Base-by-base conservation (phyloP, 345 rosid species). In the Chamaenerion angustifolium region DNA sequence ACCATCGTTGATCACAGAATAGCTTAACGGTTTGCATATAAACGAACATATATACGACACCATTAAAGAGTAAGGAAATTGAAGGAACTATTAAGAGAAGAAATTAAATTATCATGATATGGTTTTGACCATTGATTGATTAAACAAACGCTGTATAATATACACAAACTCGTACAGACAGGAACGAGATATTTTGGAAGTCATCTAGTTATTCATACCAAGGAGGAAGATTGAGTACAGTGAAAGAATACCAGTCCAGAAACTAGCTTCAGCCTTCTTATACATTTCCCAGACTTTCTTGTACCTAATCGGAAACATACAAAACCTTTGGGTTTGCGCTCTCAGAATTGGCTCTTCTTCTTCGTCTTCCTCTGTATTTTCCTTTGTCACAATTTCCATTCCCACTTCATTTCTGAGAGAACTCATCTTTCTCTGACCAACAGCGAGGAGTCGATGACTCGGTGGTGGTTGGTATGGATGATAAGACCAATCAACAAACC, bases 251-350 rank as follows among this genome's bases (percentile, higher is more conserved):
- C 90, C 90, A 16, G 94, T 89, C 95, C 97, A 85, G 51, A 85
- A 89, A 77, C 95, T 79, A 57, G 95, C 97, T 45, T 75, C 64
- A 35, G 97, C 90, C 78, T 89, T 89, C 76, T 83, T 89, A 75
- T 85, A 85, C 95, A 89, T 85, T 83, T 89, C 95, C 97, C 95
- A 89, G 46, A 89, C 55, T 4, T 63, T 66, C 61, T 70, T 72
- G 61, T 89, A 79, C 53, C 74, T 66, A 37, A 85, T 69, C 35
- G 97, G 97, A 58, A 89, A 89, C 94, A 89, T 89, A 58, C 90
- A 79, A 55, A 89, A 83, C 73, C 94, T 80, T 82, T 79, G 82
- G 67, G 70, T 79, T 52, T 85, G 83, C 18, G 70, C 68, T 66
- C 40, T 71, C 37, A 89, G 59, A 35, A 89, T 74, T 12, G 97